Conservation (phyloP, 1,284 basidiomycete genomes). For the Spongiforma sp. region DNA sequence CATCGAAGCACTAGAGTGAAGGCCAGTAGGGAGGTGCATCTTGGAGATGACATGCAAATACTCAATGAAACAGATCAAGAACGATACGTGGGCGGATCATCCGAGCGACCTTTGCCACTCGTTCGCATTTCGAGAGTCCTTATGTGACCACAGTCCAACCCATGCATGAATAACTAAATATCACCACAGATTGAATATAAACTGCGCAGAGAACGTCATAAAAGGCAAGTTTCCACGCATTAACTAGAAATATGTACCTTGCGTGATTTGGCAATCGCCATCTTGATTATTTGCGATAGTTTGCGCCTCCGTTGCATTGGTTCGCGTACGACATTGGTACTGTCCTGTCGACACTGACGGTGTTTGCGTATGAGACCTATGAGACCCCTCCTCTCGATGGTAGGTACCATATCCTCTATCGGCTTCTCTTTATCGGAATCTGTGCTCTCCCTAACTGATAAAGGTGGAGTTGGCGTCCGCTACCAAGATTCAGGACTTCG, state of each 20-base stretch:
- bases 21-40: slow-evolving; percentile 7
- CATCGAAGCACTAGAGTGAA: slow-evolving; percentile 13
- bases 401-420: slow-evolving; percentile 11
- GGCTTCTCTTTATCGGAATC: slow-evolving; percentile 8
- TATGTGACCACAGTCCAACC: slow-evolving; percentile 1
- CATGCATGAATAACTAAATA: slow-evolving; percentile 8
- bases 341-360: slow-evolving; percentile 4
- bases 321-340: slow-evolving; percentile 11
- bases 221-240: slow-evolving; percentile 22
- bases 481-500: slow-evolving; percentile 14
- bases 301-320: slow-evolving; percentile 18
- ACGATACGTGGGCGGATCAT: slow-evolving; percentile 16
- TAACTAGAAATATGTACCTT: slow-evolving; percentile 28
- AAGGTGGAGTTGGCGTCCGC: slow-evolving; percentile 17
- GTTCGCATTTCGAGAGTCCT: slow-evolving; percentile 3
- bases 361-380: slow-evolving; percentile 10
- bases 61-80: slow-evolving; percentile 24
- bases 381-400: slow-evolving; percentile 12
- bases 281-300: slow-evolving; percentile 26
- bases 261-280: slow-evolving; percentile 26
- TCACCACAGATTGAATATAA: slow-evolving; percentile 31
- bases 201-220: slow-evolving; percentile 26
- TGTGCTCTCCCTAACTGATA: slow-evolving; percentile 8
- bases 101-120: slow-evolving; percentile 5
- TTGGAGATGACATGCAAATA: slow-evolving; percentile 28